Conservation (phyloP, 208 protist species). For the Crithidia mellificae region DNA sequence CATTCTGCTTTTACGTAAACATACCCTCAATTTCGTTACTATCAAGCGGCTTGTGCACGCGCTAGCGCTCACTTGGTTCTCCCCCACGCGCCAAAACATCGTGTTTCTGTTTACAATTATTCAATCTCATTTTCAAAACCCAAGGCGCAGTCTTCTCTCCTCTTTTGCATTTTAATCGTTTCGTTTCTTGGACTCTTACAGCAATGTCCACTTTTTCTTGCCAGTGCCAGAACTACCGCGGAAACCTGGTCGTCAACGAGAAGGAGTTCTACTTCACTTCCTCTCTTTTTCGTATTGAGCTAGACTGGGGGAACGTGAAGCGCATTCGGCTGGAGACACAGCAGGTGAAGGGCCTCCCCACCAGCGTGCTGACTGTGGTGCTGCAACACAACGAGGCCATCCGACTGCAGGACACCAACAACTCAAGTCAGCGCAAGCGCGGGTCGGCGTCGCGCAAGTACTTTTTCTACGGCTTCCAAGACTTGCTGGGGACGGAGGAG, state of each 20-base stretch:
- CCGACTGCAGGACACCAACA: slow-evolving; percentile 14
- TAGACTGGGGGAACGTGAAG: slow-evolving; percentile 72
- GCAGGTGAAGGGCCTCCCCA: slow-evolving; percentile 70
- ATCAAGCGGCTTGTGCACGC: too few relatives aligned
- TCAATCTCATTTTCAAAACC: too few relatives aligned
- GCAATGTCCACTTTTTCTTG: slow-evolving; percentile 61
- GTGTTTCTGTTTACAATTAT: too few relatives aligned
- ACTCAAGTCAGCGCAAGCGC: slow-evolving; percentile 19
- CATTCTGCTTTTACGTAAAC: too few relatives aligned
- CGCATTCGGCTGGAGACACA: slow-evolving; percentile 64
- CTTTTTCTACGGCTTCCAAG: slow-evolving; percentile 81
- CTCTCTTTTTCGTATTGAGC: slow-evolving; percentile 49
- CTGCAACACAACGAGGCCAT: slow-evolving; percentile 34
- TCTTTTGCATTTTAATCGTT: slow-evolving; percentile 3
- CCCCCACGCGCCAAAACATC: too few relatives aligned
- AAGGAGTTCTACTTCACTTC: slow-evolving; percentile 66
- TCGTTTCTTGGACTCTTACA: background rate
- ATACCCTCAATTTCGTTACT: too few relatives aligned
- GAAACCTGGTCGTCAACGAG: slow-evolving; percentile 48
- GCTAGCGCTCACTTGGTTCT: too few relatives aligned
- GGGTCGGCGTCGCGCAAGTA: slow-evolving; percentile 38
- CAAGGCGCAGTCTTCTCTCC: too few relatives aligned
- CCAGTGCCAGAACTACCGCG: slow-evolving; percentile 69
- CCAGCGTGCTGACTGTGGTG: slow-evolving; percentile 69
- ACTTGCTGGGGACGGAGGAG: slow-evolving; percentile 69